A percentile compares a stretch with the other conserved stretches of the same genome.
phyloP scores from a whole-genome alignment of 768 basidiomycete genomes.

The Phylloporus rhodoxanthus region DNA sequence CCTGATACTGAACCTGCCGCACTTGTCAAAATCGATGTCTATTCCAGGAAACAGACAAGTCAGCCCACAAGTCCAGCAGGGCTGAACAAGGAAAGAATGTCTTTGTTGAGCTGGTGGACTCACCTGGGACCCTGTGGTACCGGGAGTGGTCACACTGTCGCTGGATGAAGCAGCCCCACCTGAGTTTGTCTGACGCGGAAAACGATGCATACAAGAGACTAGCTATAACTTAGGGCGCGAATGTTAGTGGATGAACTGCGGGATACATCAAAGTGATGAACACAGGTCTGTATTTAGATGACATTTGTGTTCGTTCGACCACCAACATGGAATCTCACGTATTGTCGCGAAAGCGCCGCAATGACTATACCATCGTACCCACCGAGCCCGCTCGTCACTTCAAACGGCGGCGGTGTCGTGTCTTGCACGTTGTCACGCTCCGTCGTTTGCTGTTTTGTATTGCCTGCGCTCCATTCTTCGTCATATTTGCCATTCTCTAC shows the following conservation, averaged over 20 bases:
- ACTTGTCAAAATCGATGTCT: not conserved
- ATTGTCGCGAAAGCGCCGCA: not conserved
- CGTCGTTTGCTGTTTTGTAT: slow-evolving; percentile 26
- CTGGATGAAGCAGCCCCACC: not conserved
- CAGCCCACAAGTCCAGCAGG: not conserved
- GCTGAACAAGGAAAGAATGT: not conserved
- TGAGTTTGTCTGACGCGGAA: not conserved
- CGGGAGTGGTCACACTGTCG: not conserved
- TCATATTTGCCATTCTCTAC: slow-evolving; percentile 26
- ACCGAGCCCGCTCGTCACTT: slow-evolving; percentile 2
- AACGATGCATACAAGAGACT: not conserved
- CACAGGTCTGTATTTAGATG: no score
- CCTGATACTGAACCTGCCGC: not conserved
- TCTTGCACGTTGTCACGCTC: slow-evolving; percentile 16
- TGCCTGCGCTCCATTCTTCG: slow-evolving; percentile 18
- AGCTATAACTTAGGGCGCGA: not conserved
- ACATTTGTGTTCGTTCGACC: not conserved
- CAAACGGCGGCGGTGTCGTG: slow-evolving; percentile 13
- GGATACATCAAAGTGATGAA: no score
- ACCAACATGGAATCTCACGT: not conserved
- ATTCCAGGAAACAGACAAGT: not conserved
- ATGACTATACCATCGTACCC: slow-evolving; percentile 13
- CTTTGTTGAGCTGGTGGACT: not conserved
- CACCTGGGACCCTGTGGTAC: not conserved
- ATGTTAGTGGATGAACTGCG: not conserved